Evolutionary conservation across 345 rosid species (phyloP).

Genomic region (Tarenaya hassleriana): DNA sequence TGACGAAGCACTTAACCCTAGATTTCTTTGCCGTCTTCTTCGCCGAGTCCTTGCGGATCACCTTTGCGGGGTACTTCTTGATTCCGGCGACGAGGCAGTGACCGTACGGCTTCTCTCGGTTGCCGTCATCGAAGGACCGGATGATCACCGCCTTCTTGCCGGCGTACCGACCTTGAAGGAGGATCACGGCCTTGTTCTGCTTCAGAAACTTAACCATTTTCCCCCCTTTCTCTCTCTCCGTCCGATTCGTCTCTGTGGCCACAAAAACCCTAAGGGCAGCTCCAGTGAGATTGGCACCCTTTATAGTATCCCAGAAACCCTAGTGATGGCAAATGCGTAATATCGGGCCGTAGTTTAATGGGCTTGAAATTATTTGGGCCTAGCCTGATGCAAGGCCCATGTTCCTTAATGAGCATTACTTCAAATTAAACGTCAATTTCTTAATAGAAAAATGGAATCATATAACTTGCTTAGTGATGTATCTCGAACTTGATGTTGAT

Average conservation of each 20-base stretch:
- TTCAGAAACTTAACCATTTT: slow-evolving; percentile 32
- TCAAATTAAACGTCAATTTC: too few relatives aligned
- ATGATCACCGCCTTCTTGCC: slow-evolving; percentile 52
- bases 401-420: too few relatives aligned
- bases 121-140: slow-evolving; percentile 40
- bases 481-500: too few relatives aligned
- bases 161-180: slow-evolving; percentile 54
- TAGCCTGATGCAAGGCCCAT: too few relatives aligned
- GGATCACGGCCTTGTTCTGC: slow-evolving; percentile 47
- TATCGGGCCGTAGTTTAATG: slow-evolving; percentile 7
- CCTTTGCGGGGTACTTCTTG: slow-evolving; percentile 51
- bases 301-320: slow-evolving; percentile 16
- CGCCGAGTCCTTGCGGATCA: slow-evolving; percentile 44
- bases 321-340: background rate
- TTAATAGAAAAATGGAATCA: too few relatives aligned
- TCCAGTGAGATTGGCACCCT: slow-evolving; percentile 8
- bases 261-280: slow-evolving; percentile 20
- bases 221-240: slow-evolving; percentile 8
- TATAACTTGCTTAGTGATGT: too few relatives aligned
- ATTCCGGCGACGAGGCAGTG: slow-evolving; percentile 56
- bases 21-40: slow-evolving; percentile 60
- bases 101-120: slow-evolving; percentile 43
- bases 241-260: slow-evolving; percentile 15
- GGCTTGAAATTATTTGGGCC: background rate
- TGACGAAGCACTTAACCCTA: slow-evolving; percentile 47